phyloP scores from a whole-genome alignment of 2,329 filamentous ascomycete genomes.

The Thielaviopsis populi region DNA sequence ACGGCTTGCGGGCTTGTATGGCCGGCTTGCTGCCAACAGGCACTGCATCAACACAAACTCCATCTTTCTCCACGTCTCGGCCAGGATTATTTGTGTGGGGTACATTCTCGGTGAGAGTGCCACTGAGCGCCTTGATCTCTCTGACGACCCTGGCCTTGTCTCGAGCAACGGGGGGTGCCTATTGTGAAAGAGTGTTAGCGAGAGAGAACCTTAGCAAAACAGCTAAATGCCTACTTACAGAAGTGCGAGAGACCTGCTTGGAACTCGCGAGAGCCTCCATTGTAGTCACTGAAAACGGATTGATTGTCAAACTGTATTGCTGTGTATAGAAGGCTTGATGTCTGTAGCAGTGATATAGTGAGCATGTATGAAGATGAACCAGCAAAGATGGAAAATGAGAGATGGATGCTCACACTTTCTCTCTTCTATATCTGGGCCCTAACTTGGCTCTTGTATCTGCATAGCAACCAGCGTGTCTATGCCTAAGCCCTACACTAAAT shows the following conservation, averaged over 20 bases:
- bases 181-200: too few species aligned
- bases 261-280: too few species aligned
- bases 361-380: too few species aligned
- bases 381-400: too few species aligned
- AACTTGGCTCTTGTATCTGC: background rate
- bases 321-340: too few species aligned
- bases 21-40: background rate
- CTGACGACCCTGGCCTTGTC: background rate
- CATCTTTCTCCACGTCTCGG: background rate
- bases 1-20: background rate
- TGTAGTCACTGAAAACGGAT: background rate
- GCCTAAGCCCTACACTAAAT: background rate
- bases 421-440: too few species aligned
- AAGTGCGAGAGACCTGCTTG: background rate
- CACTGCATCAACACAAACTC: background rate
- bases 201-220: background rate
- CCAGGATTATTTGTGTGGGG: too few species aligned
- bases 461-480: background rate
- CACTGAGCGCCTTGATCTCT: too few species aligned
- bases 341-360: too few species aligned
- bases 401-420: too few species aligned
- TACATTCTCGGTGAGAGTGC: too few species aligned
- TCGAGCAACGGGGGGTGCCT: background rate
- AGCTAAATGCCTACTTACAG: background rate
- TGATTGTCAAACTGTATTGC: background rate